phyloP scores from a whole-genome alignment of 495 filamentous ascomycete genomes.

The Aspergillus cavernicola region DNA sequence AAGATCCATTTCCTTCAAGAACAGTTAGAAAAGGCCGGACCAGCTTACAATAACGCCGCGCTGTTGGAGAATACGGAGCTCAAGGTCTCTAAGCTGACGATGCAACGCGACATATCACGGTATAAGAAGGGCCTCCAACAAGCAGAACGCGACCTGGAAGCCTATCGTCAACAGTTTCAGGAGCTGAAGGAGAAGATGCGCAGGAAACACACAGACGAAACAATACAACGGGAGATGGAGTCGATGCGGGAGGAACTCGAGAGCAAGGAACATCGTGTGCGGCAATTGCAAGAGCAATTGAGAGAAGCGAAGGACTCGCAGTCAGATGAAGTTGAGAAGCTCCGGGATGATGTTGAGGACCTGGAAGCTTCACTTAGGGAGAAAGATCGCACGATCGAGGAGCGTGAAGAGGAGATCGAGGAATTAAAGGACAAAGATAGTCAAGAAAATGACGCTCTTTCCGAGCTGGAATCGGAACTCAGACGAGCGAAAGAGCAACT shows the following conservation, averaged over 20 bases:
- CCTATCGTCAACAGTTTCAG: constrained; percentile 69
- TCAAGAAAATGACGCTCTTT: constrained; percentile 48
- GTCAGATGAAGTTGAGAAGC: constrained; percentile 53
- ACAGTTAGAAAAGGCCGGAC: constrained; percentile 76
- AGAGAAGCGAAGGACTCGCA: constrained; percentile 43
- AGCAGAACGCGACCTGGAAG: constrained; percentile 78
- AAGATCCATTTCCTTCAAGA: constrained; percentile 96
- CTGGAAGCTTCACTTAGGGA: constrained; percentile 62
- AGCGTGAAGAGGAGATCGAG: constrained; percentile 63
- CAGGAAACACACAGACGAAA: constrained; percentile 65
- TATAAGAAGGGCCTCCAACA: constrained; percentile 75
- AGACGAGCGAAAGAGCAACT: constrained; percentile 55
- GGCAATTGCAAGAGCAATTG: constrained; percentile 44
- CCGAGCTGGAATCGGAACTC: constrained; percentile 48
- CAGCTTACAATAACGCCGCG: constrained; percentile 79
- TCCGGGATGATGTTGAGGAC: constrained; percentile 66
- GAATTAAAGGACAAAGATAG: constrained; percentile 53
- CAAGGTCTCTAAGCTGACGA: constrained; percentile 82
- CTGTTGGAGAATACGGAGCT: constrained; percentile 93
- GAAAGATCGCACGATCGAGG: constrained; percentile 61
- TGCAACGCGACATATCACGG: constrained; percentile 78
- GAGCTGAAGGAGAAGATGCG: constrained; percentile 77
- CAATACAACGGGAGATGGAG: constrained; percentile 57
- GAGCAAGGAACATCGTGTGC: constrained; percentile 50
- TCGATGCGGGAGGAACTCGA: constrained; percentile 57